Percentiles rank a stretch among this genome's conserved stretches.
Evolutionary conservation across 805 yeast genomes (phyloP).

Genomic region (Candida nemodendra): DNA sequence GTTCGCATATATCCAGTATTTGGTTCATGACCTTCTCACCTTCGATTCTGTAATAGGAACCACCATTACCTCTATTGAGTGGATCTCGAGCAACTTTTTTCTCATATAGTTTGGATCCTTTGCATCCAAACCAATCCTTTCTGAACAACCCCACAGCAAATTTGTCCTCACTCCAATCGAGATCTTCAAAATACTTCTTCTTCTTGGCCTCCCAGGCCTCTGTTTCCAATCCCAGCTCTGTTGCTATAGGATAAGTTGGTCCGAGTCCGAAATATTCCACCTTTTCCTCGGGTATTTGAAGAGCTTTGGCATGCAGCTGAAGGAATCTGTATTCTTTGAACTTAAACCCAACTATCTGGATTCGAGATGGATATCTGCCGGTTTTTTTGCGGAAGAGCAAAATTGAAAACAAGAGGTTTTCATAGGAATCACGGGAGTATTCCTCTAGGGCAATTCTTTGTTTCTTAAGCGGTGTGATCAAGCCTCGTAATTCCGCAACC

Average conservation of each 20-base stretch:
- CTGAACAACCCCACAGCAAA: constrained; percentile 55
- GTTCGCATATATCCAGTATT: constrained; percentile 28
- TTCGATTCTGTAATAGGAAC: constrained; percentile 6
- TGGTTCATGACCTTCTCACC: constrained; percentile 16
- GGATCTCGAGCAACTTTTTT: constrained; percentile 63
- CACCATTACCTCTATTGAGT: constrained; percentile 27
- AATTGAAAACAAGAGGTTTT: constrained; percentile 65
- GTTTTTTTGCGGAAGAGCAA: constrained; percentile 49
- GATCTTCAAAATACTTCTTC: constrained; percentile 43
- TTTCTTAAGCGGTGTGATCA: constrained; percentile 7
- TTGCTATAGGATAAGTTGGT: constrained; percentile 44
- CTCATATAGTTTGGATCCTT: constrained; percentile 35
- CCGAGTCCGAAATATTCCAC: constrained; percentile 55
- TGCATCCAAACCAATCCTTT: constrained; percentile 58
- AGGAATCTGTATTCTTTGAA: constrained; percentile 66
- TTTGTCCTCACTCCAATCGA: constrained; percentile 47
- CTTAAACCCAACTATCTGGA: constrained; percentile 70
- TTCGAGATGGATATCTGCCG: constrained; percentile 45
- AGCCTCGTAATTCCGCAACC: constrained; percentile 39
- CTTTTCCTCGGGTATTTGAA: constrained; percentile 38
- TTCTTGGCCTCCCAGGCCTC: constrained; percentile 23
- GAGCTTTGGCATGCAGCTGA: constrained; percentile 50
- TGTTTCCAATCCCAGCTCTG: constrained; percentile 4
- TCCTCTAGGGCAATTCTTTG: constrained; percentile 55
- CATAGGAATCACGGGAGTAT: constrained; percentile 76